Evolutionary conservation across 345 rosid species (phyloP), one percentile per base, ranked within the genome.

Genomic region (Geranium brycei): DNA sequence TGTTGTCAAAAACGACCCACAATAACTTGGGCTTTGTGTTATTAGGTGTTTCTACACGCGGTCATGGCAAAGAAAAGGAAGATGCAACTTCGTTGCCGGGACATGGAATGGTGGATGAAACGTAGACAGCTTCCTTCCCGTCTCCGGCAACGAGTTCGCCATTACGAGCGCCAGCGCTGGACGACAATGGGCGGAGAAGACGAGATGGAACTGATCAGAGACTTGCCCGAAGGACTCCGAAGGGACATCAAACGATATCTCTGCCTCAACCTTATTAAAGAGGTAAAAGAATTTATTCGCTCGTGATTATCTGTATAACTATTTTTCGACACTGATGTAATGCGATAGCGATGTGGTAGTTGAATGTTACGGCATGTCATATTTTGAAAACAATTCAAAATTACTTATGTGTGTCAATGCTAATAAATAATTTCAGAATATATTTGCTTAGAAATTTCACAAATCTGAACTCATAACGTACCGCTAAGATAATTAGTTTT

Each of bases 61-160:
- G 89, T 85, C 19, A 76, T 85, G 86, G 91, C 91, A 0, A 89
- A 81, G 78, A 86, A 86, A 82, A 77, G 70, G 68, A 87, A 87
- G 67, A 76, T 89, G 89, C 96, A 92, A 76, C 72, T 92, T 71
- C 81, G 91, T 19, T 79, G 85, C 67, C 68, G 91, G 23, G 95
- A 92, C 61, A 74, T 92, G 77, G 95, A 87, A 64, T 85, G 96
- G 96, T 92, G 96, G 98, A 89, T 89, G 98, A 80, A 78, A 65
- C 71, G 96, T 62, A 78, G 98, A 72, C 98, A 92, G 77, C 69
- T 92, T 62, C 96, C 98, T 11, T 85, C 90, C 23, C 71, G 76
- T 60, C 69, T 89, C 72, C 79, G 96, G 68, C 83, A 79, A 51
- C 76, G 98, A 76, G 96, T 91, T 15, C 86, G 92, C 51, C 88